These are phyloP conservation scores for Porphyrellus cyaneotinctus DNA, from an alignment of 768 basidiomycete genomes.

Conservation along the genomic window DNA sequence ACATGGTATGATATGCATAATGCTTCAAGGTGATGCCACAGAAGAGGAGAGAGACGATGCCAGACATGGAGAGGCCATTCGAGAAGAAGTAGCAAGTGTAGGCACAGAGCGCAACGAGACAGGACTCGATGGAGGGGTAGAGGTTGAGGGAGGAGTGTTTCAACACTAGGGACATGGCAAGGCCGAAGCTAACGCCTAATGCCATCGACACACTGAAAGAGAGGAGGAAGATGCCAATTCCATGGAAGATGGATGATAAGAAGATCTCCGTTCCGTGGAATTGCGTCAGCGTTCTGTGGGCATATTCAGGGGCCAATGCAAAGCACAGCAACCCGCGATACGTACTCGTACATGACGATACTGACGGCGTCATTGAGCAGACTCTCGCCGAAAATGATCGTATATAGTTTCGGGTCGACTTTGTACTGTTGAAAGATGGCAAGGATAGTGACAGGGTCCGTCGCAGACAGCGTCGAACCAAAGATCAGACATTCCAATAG, in stretches of 20 bases:
- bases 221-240: constrained; percentile 95
- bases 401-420: constrained; percentile 97
- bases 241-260: constrained; percentile 86
- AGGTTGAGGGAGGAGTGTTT: constrained; percentile 87
- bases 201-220: constrained; percentile 95
- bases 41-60: constrained; percentile 96
- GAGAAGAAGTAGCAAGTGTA: constrained; percentile 99
- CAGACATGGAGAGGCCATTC: constrained; percentile 91
- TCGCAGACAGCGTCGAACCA: constrained; percentile 94
- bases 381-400: constrained; percentile 95
- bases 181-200: constrained; percentile 87
- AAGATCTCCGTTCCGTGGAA: constrained; percentile 90
- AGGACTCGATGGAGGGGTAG: constrained; percentile 96
- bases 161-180: constrained; percentile 85
- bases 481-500: constrained; percentile 94
- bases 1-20: constrained; percentile 99
- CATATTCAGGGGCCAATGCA: not conserved
- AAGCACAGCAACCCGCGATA: constrained; percentile 20
- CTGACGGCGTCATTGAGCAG: constrained; percentile 97
- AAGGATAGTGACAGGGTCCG: constrained; percentile 96
- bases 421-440: constrained; percentile 99
- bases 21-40: constrained; percentile 99
- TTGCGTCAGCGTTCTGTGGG: constrained; percentile 75
- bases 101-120: constrained; percentile 88
- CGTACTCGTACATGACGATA: constrained; percentile 99